Conservation (phyloP, 1,284 basidiomycete genomes). For the Hymenochaete sp. region DNA sequence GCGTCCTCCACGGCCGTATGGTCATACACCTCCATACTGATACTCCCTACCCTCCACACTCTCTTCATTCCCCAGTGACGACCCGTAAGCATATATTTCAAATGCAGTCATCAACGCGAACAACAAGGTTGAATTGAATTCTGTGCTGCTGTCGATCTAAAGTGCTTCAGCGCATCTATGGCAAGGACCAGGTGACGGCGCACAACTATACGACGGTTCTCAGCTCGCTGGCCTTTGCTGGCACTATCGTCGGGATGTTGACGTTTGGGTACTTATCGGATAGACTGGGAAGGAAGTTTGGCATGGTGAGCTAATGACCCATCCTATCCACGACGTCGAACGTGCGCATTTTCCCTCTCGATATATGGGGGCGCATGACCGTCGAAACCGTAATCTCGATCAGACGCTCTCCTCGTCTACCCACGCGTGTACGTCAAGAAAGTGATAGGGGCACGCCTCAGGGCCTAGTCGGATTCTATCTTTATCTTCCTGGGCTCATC, state of each 20-base stretch:
- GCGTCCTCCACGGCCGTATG: constrained; percentile 30
- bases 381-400: no score
- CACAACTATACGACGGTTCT: constrained; percentile 56
- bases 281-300: constrained; percentile 80
- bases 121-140: neutral
- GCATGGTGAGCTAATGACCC: constrained; percentile 63
- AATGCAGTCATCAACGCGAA: no score
- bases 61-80: constrained; percentile 37
- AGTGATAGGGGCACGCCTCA: no score
- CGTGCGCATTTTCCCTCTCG: no score
- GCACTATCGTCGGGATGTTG: constrained; percentile 80
- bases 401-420: no score
- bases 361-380: no score
- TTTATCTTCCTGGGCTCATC: no score
- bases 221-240: constrained; percentile 68
- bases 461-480: no score
- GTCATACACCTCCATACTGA: neutral
- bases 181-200: constrained; percentile 36
- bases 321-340: no score
- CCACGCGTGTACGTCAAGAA: no score
- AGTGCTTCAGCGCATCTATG: constrained; percentile 65
- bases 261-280: constrained; percentile 74
- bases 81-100: constrained; percentile 40
- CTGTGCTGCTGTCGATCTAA: constrained; percentile 14
- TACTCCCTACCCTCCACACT: neutral